Evolutionary conservation across 257 asterid species (phyloP), one percentile per base, ranked within the genome.

Genomic region (Capsicum chinense): DNA sequence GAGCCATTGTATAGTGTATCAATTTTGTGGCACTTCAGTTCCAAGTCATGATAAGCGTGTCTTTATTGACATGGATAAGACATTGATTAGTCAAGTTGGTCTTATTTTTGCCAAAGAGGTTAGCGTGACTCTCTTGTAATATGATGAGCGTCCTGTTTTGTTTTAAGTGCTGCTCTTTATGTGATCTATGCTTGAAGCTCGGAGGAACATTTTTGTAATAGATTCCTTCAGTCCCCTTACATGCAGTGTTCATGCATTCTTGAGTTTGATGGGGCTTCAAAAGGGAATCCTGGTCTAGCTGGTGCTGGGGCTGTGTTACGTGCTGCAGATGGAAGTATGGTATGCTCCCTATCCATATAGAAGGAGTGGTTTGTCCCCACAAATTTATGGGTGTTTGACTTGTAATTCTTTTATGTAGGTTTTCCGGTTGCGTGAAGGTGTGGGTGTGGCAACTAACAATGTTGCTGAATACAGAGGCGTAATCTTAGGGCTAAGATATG

Each of bases 221-320:
- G 83, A 80, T 60, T 6, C 58, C 80, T 88, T 84, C 79, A 87
- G 85, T 82, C 79, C 56, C 90, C 84, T 54, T 81, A 86, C 85
- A 86, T 87, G 60, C 92, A 95, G 99, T 84, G 91, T 85, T 91
- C 99, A 60, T 94, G 99, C 85, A 84, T 88, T 88, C 86, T 95
- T 26, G 99, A 94, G 90, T 95, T 95, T 85, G 99, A 95, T 87
- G 99, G 99, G 69, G 97, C 99, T 85, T 94, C 99, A 83, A 95
- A 95, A 89, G 99, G 99, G 64, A 95, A 95, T 83, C 99, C 99
- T 78, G 99, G 99, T 70, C 93, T 87, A 85, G 97, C 99, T 91
- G 99, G 99, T 83, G 99, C 99, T 67, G 99, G 99, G 78, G 98
- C 99, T 16, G 92, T 94, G 79, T 86, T 94, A 48, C 92, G 95